phyloP scores from a whole-genome alignment of 2,329 filamentous ascomycete species.

The Venturia asperata region DNA sequence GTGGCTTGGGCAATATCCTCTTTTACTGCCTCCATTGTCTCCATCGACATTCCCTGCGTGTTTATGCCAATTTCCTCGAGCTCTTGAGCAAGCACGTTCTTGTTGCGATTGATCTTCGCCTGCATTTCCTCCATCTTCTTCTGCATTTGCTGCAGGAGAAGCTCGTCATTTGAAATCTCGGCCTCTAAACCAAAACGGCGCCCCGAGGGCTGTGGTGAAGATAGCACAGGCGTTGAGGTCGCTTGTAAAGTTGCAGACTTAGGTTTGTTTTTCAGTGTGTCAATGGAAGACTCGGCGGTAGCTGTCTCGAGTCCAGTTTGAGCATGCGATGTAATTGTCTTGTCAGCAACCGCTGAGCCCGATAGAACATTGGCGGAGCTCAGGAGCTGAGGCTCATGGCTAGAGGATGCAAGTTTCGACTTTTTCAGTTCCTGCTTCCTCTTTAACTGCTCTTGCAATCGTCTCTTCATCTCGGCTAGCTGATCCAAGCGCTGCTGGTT shows the following conservation, averaged over 20 bases:
- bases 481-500: background rate
- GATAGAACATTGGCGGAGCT: background rate
- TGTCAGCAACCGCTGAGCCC: background rate
- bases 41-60: constrained; percentile 40
- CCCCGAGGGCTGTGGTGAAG: background rate
- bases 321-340: background rate
- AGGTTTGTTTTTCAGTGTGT: background rate
- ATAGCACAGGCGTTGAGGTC: background rate
- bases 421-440: constrained; percentile 10
- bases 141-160: constrained; percentile 35
- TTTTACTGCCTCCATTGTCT: constrained; percentile 38
- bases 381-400: background rate
- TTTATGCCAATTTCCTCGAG: constrained; percentile 43
- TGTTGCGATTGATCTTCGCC: constrained; percentile 31
- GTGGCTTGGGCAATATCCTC: constrained; percentile 27
- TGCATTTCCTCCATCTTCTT: constrained; percentile 40
- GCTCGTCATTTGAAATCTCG: constrained; percentile 36
- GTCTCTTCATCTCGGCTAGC: constrained; percentile 1
- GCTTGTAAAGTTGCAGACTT: background rate
- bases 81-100: constrained; percentile 40
- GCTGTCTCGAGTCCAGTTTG: background rate
- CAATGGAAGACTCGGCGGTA: background rate
- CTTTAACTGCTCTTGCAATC: constrained; percentile 4
- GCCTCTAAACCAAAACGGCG: constrained; percentile 33
- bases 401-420: background rate